These are phyloP conservation scores for Fusarium sp. DNA, from an alignment of 2,329 filamentous ascomycete species.

Conservation along the genomic window DNA sequence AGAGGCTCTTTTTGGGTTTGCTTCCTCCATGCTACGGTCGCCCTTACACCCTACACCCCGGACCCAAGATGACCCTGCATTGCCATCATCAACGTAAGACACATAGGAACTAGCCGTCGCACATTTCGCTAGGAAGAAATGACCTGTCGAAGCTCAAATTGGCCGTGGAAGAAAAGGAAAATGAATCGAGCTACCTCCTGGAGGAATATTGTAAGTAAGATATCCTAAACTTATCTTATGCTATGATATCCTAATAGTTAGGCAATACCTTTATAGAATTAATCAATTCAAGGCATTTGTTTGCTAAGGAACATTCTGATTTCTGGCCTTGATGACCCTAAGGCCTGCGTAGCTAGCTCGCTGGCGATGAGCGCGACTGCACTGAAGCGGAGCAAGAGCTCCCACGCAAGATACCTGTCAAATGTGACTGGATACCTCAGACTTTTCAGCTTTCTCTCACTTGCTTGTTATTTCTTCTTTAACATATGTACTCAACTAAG, in stretches of 20 bases:
- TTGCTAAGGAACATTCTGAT: no score
- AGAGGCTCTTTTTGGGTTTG: neutral
- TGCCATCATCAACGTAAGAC: constrained; percentile 42
- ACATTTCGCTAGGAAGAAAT: constrained; percentile 32
- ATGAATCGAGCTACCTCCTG: no score
- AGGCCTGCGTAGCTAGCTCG: constrained; percentile 17
- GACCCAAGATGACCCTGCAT: constrained; percentile 26
- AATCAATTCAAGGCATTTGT: no score
- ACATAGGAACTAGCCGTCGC: constrained; percentile 35
- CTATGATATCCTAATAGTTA: no score
- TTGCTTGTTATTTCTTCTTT: constrained; percentile 17
- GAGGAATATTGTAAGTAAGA: no score
- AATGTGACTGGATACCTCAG: constrained; percentile 25
- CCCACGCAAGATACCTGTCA: constrained; percentile 40
- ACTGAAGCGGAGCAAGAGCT: constrained; percentile 39
- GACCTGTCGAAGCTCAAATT: constrained; percentile 36
- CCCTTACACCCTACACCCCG: constrained; percentile 19
- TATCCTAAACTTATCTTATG: no score
- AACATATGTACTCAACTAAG: constrained; percentile 1
- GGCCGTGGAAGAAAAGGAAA: neutral
- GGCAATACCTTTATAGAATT: no score
- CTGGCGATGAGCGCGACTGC: constrained; percentile 41
- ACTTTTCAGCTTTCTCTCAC: constrained; percentile 1
- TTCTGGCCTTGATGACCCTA: no score
- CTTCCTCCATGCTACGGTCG: constrained; percentile 10